These are phyloP conservation scores for Penicillium desertorum DNA, from an alignment of 495 filamentous ascomycete genomes.

Conservation along the genomic window DNA sequence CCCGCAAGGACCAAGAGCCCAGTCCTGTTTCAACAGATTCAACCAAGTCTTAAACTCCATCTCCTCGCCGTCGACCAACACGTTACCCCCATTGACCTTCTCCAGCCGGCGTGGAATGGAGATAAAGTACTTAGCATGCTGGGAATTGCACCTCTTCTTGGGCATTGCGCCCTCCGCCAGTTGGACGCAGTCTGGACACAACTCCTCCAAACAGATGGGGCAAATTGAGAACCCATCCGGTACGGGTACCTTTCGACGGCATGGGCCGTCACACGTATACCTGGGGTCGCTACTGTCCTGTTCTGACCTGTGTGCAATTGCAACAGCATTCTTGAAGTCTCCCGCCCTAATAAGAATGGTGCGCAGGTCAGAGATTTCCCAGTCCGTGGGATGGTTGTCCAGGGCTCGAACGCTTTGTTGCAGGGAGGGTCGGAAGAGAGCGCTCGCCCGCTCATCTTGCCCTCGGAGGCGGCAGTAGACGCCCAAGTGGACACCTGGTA, in stretches of 20 bases:
- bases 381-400: not conserved
- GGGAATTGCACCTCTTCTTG: not conserved
- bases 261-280: not conserved
- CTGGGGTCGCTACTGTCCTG: not conserved
- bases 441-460: not conserved
- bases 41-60: conserved; percentile 16
- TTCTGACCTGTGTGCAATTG: not conserved
- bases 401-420: not conserved
- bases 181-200: not conserved
- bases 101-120: not conserved
- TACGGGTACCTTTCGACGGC: not conserved
- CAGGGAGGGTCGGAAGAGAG: not conserved
- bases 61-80: conserved; percentile 17
- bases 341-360: not conserved
- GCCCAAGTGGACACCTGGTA: not conserved
- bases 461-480: not conserved
- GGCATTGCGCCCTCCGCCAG: not conserved
- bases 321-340: not conserved
- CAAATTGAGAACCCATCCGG: not conserved
- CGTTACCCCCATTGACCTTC: not conserved
- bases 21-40: not conserved
- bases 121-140: not conserved
- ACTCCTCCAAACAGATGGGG: not conserved
- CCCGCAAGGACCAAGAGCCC: no score
- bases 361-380: not conserved